Evolutionary conservation across 2,329 filamentous ascomycete genomes (phyloP).

Genomic region (Ceratocystis cubensis): DNA sequence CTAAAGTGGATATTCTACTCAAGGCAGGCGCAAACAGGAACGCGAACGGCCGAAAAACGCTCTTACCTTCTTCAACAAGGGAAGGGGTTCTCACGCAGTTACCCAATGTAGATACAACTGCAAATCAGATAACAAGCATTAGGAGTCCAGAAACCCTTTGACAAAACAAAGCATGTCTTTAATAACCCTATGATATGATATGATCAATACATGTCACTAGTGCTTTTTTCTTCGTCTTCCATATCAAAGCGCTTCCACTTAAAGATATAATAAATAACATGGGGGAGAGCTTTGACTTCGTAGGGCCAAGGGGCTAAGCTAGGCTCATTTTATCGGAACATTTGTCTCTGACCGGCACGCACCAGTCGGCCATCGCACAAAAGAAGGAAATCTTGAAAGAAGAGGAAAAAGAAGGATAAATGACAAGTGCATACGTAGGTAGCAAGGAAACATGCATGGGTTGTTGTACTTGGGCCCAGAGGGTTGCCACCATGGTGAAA

Average conservation of each 20-base stretch:
- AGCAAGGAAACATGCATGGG: not conserved
- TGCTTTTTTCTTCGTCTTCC: not conserved
- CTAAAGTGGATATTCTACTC: not conserved
- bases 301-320: not conserved
- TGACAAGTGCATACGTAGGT: not conserved
- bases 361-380: not conserved
- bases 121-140: not conserved
- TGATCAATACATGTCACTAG: not conserved
- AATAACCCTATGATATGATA: not conserved
- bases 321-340: not conserved
- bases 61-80: not conserved
- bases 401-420: not conserved
- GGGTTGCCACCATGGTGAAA: not conserved
- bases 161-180: not conserved
- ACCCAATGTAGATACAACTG: not conserved
- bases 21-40: not conserved
- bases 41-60: not conserved
- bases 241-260: not conserved
- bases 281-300: not conserved
- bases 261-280: not conserved
- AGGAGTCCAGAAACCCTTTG: too few species aligned
- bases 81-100: too few species aligned
- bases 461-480: not conserved
- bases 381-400: not conserved
- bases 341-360: not conserved